Evolutionary conservation across 1,139 yeast species (phyloP), one percentile per base, ranked within the genome.

Genomic region (Suhomyces bolitotheri): DNA sequence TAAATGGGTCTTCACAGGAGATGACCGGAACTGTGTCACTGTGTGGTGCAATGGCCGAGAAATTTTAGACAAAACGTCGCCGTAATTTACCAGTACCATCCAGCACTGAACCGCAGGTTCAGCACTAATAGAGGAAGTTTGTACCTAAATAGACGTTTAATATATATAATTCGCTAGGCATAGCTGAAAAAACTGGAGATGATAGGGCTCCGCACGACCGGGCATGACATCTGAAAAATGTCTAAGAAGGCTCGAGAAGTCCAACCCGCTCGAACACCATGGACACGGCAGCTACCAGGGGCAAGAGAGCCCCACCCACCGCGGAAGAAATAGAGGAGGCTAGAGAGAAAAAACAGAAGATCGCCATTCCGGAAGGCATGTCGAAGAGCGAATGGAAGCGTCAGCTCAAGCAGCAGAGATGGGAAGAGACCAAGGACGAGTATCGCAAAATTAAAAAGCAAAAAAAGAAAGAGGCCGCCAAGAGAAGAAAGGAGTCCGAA

Each of bases 1-100:
- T 36, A 89, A 88, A 56, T 92, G 98, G 98, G 66, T 90, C n/a
- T 92, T 88, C 56, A 77, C 80, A 41, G 98, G 97, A 22, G 98
- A 92, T 60, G 96, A 92, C 58, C 73, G 98, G 53, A 92, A 92
- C 56, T 81, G 94, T 27, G 54, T 64, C 10, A 70, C 68, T 37
- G 97, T 92, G 10, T 92, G 88, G 87, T 90, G 90, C 23, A 78
- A 80, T 50, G 98, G 98, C 4, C 64, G 75, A 43, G 50, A 63
- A 29, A 83, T 82, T 10, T 63, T 76, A 7, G 65, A 71, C 41
- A 78, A 76, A 45, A 22, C 28, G 15, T n/a, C 23, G 31, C 6
- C 32, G n/a, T n/a, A n/a, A n/a, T n/a, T n/a, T n/a, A n/a, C n/a
- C n/a, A n/a, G n/a, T n/a, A n/a, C n/a, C n/a, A n/a, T n/a, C n/a